Percentiles rank a stretch among this genome's conserved stretches.
These are phyloP conservation scores for Rubia yunnanensis DNA, from an alignment of 257 asterid species.

Conservation along the genomic window DNA sequence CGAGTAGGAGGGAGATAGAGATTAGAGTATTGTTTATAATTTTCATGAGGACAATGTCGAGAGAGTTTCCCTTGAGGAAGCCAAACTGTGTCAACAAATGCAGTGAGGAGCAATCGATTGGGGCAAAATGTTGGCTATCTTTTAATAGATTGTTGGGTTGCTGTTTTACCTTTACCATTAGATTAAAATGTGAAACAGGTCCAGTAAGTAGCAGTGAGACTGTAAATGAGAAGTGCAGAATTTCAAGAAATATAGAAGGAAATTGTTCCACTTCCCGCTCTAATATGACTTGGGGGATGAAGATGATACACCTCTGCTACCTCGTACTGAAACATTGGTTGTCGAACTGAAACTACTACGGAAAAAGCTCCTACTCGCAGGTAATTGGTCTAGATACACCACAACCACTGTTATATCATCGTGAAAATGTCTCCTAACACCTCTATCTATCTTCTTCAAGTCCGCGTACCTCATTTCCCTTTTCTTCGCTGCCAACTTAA, in stretches of 20 bases:
- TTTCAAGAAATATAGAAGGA: background rate
- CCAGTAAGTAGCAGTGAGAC: no score
- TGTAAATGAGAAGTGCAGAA: background rate
- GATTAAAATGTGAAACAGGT: background rate
- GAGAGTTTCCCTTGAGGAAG: no score
- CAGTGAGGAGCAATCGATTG: background rate
- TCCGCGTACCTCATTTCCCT: conserved; percentile 91
- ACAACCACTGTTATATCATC: conserved; percentile 86
- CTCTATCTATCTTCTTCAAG: conserved; percentile 77
- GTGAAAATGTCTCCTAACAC: conserved; percentile 93
- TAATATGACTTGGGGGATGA: conserved; percentile 23
- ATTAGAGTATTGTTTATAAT: no score
- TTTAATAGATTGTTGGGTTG: no score
- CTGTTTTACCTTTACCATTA: no score
- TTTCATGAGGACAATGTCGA: background rate
- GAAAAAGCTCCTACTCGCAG: conserved; percentile 24
- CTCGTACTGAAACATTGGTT: conserved; percentile 38
- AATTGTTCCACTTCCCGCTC: conserved; percentile 5
- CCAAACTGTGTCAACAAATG: background rate
- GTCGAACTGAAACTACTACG: conserved; percentile 9
- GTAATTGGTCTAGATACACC: conserved; percentile 47
- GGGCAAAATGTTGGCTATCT: background rate
- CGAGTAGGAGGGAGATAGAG: no score
- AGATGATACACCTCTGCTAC: conserved; percentile 32
- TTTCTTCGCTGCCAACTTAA: conserved; percentile 79